Evolutionary conservation across 192 early-diverging fungal species (phyloP), one percentile per base, ranked within the genome.

Genomic region (Rhizophagus clarus): DNA sequence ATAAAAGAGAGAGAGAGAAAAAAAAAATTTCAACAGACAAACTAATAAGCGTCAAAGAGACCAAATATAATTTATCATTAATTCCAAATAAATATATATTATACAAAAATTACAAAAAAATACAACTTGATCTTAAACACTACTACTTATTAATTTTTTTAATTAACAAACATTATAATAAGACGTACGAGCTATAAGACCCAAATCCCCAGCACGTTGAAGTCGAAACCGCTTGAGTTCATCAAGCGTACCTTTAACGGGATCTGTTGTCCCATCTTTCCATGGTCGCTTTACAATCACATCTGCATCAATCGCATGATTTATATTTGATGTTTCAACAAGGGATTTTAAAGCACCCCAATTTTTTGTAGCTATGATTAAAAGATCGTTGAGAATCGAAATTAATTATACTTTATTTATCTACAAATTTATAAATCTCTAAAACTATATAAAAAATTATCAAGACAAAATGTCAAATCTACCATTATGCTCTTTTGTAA

Each of bases 251-350:
- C 77, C 77, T 49, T 31, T 22, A 24, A 24, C 7, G 24, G 77
- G 77, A 45, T 79, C 66, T 79, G 77, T 79, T 67, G 77, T 79
- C 40, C 77, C 77, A 29, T 79, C 77, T 69, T 51, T 79, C 77
- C 77, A 79, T 31, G 77, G 77, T 22, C 77, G 61, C 42, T 79
- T 79, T 22, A 79, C 68, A 31, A 79, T 69, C 28, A 79, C 61
- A 68, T 79, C 77, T 45, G 28, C 45, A 56, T 79, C 77, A 56
- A 64, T 79, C 14, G 77, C 12, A 31, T 28, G 37, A 40, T 42
- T 66, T 63, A 62, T 51, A 76, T 37, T 62, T 34, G 61, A 56
- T 29, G 74, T 24, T 9, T 62, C 61, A 34, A 60, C 12, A 37
- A 62, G 32, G 22, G 31, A 24, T 29, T 34, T 51, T 37, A 32